phyloP scores from a whole-genome alignment of 768 basidiomycete genomes.

The Dioszegia crocea region DNA sequence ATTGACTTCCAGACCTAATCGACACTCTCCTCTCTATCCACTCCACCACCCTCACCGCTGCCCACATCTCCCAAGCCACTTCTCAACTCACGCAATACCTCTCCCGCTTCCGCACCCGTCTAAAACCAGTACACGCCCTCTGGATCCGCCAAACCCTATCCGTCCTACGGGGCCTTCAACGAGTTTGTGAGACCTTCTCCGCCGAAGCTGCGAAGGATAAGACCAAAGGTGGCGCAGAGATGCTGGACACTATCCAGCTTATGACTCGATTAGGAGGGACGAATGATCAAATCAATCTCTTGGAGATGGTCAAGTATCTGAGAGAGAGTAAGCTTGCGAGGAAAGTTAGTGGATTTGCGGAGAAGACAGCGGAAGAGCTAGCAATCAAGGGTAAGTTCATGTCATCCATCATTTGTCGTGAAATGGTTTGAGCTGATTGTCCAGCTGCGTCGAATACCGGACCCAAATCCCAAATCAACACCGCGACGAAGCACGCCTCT shows the following conservation, averaged over 20 bases:
- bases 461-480: background rate
- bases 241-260: conserved; percentile 67
- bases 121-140: conserved; percentile 67
- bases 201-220: conserved; percentile 11
- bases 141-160: conserved; percentile 74
- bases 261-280: conserved; percentile 65
- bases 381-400: conserved; percentile 48
- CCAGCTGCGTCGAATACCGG: background rate
- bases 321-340: conserved; percentile 70
- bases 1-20: conserved; percentile 65
- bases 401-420: background rate
- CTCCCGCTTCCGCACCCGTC: conserved; percentile 67
- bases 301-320: conserved; percentile 77
- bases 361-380: conserved; percentile 57
- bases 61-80: conserved; percentile 61
- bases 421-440: background rate
- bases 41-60: conserved; percentile 61
- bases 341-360: conserved; percentile 69
- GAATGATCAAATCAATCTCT: conserved; percentile 67
- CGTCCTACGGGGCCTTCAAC: conserved; percentile 67
- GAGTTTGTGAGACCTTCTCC: conserved; percentile 52
- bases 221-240: conserved; percentile 53
- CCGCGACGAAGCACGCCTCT: conserved; percentile 43
- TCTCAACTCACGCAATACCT: conserved; percentile 75
- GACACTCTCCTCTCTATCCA: conserved; percentile 84